Percentiles rank a stretch among this genome's conserved stretches.
These are phyloP conservation scores for Salix viminalis DNA, from an alignment of 345 rosid genomes.

Conservation along the genomic window DNA sequence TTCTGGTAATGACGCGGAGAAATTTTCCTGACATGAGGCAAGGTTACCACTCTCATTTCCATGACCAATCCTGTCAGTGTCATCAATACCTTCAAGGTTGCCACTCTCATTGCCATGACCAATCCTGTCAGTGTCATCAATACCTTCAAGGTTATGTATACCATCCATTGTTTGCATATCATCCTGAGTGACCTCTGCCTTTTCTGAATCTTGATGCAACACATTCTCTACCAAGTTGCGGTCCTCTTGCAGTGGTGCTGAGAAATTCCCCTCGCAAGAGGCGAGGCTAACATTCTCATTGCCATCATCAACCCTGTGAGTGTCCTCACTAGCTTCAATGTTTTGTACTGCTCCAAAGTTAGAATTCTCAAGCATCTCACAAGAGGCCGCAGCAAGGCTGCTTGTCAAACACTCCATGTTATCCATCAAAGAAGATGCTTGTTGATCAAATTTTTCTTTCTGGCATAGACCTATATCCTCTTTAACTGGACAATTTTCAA, in stretches of 20 bases:
- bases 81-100: background rate
- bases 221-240: background rate
- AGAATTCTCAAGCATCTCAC: conserved; percentile 29
- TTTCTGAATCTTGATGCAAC: background rate
- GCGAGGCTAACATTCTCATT: background rate
- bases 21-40: conserved; percentile 11
- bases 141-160: conserved; percentile 15
- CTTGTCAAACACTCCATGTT: conserved; percentile 15
- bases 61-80: conserved; percentile 11
- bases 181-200: background rate
- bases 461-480: conserved; percentile 15
- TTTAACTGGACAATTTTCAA: conserved; percentile 31
- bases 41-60: conserved; percentile 15
- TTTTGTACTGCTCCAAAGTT: conserved; percentile 21
- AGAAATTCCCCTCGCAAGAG: background rate
- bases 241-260: background rate
- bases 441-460: conserved; percentile 20
- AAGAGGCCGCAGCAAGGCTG: conserved; percentile 15
- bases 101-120: conserved; percentile 13
- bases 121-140: conserved; percentile 9
- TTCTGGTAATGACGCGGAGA: conserved; percentile 10
- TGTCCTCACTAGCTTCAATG: background rate
- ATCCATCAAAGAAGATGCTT: conserved; percentile 24
- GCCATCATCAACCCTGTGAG: background rate
- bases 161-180: conserved; percentile 6